Base-by-base conservation (phyloP, 2,329 filamentous ascomycete genomes). In the Curvularia eragrostidis region DNA sequence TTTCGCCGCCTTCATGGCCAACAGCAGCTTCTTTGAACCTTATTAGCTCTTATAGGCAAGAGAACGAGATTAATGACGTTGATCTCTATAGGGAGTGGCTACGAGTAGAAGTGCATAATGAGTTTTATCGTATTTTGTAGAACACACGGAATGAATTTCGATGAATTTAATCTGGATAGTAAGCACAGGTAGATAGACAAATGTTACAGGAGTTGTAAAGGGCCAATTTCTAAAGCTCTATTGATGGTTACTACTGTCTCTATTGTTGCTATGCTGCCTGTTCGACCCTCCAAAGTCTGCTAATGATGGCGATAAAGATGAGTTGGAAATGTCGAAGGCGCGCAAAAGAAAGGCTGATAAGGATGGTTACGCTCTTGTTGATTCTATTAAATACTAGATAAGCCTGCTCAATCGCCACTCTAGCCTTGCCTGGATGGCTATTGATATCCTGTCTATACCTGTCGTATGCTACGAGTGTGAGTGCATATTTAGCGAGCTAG, bases 111-210 rank as follows among this genome's bases (percentile, higher is more conserved):
- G 38, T 41, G 26, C 38, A 51, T 19, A 5, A 47, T 47, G 15
- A 21, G 34, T 53, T 53, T 53, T 53, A 53, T 53, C 24, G 32
- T 53, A 32, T 53, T 47, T 39, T 53, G n/a, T 53, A 39, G 32
- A 24, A 47, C 21, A 47, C 5, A 47, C 23, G 19, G n/a, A 47
- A 53, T 47, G 6, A 19, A 53, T 53, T 47, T 47, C 12, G 7
- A 39, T 53, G 2, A 53, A 46, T 15, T 26, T n/a, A 24, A 46
- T 39, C 51, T 53, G 15, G 51, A 18, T 41, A 13, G 19, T 53
- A 53, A 26, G 32, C 34, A 23, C 26, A 53, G 51, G 24, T 53
- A 53, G 43, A 46, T 53, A 53, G 24, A 47, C 36, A 39, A 13
- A 53, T 39, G 44, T 23, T 47, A 24, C 23, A 53, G 24, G 23